Base-by-base conservation (phyloP, 1,284 basidiomycete species). In the Tylopilus microsporus region DNA sequence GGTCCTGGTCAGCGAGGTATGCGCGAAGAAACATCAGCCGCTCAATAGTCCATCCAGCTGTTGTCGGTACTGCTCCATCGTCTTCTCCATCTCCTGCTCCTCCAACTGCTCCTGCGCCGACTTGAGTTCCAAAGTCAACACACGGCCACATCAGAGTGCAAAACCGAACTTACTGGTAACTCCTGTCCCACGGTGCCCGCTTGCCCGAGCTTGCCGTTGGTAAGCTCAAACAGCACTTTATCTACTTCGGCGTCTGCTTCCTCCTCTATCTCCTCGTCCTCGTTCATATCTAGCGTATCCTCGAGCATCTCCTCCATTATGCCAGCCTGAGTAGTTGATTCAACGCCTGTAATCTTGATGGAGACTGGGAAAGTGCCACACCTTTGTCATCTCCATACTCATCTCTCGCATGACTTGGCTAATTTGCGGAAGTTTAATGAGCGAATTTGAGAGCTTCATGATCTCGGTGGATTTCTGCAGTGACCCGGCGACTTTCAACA, bases 351-450 rank as follows among this genome's bases (percentile, higher is more conserved):
- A 18, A 9, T 9, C 21, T 51, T 9, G 41, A 48, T 18, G 37
- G 30, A 42, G 18, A 37, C 36, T 12, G 8, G 36, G 11, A 52
- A 51, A 45, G n/a, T 37, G 54, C 41, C 73, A 25, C 60, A 91
- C 93, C 84, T 98, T 98, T 64, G 92, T 98, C 94, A 99, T 98
- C 75, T 99, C 96, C 85, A 94, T 92, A 67, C 89, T 92, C 94
- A 99, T 96, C 70, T 98, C 91, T 36, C 94, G 84, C 97, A 99
- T 99, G 1, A 86, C 83, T 63, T 87, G 88, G 71, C 87, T 91
- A 56, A 99, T 85, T 72, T 99, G 92, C 18, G 97, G 97, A 41
- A 99, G 79, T 70, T 88, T 94, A 68, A 99, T 80, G 49, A 99
- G 82, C 51, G 88, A 79, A 75, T 98, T 99, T 5, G 95, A 96